A percentile compares a stretch with the other conserved stretches of the same genome.
phyloP scores from a whole-genome alignment of 108 stramenopile species.

The Phaeodactylum tricornutum region DNA sequence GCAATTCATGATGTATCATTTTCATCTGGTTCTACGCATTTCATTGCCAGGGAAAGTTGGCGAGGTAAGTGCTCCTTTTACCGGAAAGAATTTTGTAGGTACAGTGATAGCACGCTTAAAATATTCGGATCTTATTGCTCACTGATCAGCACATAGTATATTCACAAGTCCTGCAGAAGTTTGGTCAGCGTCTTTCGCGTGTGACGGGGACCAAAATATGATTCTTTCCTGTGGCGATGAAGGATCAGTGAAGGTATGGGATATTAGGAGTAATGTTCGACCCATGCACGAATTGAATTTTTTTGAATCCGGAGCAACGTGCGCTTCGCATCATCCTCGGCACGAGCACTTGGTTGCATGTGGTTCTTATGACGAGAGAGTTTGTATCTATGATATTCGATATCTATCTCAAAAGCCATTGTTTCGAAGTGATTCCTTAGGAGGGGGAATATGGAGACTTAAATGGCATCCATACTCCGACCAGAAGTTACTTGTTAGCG shows the following conservation, averaged over 20 bases:
- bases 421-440: conserved; percentile 20
- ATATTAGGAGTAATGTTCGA: conserved; percentile 22
- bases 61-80: too few relatives aligned
- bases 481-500: conserved; percentile 46
- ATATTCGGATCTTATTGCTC: too few relatives aligned
- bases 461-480: conserved; percentile 71
- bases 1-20: conserved; percentile 6
- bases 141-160: conserved; percentile 68
- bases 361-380: conserved; percentile 75
- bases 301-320: conserved; percentile 81
- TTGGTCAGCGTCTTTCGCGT: conserved; percentile 41
- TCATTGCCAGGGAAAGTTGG: conserved; percentile 31
- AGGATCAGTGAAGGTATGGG: conserved; percentile 57
- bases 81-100: too few relatives aligned
- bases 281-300: conserved; percentile 23
- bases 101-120: too few relatives aligned
- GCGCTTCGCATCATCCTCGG: conserved; percentile 52
- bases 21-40: background rate
- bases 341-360: conserved; percentile 39
- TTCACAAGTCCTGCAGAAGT: conserved; percentile 70
- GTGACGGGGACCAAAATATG: conserved; percentile 1
- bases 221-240: conserved; percentile 45
- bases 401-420: conserved; percentile 13
- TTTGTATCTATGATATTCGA: conserved; percentile 59
- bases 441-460: conserved; percentile 81